A percentile compares a stretch with the other conserved stretches of the same genome.
Conservation (phyloP, 495 filamentous ascomycete genomes). For the Lindgomyces ingoldianus region DNA sequence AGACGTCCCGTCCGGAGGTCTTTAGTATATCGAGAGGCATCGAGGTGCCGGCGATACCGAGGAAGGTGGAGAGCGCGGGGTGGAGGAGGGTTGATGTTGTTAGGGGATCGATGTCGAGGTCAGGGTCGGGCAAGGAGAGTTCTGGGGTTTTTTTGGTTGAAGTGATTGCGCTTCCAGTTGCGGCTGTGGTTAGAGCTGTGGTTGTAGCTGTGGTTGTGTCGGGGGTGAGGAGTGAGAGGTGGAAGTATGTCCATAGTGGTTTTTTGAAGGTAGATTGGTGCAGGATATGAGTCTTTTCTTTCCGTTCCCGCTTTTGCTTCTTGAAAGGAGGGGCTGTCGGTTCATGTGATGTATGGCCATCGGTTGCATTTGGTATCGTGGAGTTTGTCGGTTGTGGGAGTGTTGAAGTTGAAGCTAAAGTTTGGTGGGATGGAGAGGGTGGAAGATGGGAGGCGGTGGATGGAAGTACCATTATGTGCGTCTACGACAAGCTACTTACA, state of each 20-base stretch:
- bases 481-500: no score
- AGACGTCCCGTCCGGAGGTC: constrained; percentile 57
- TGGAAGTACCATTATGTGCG: no score
- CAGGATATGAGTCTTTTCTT: constrained; percentile 32
- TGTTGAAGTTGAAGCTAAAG: background rate
- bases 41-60: constrained; percentile 73
- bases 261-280: constrained; percentile 39
- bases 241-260: constrained; percentile 41
- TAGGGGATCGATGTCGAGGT: constrained; percentile 72
- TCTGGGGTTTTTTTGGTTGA: no score
- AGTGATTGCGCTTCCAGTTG: background rate
- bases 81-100: constrained; percentile 73
- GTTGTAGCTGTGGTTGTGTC: constrained; percentile 24
- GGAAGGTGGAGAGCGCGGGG: constrained; percentile 73
- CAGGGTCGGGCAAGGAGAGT: no score
- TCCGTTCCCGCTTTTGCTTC: constrained; percentile 34
- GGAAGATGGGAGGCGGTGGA: background rate
- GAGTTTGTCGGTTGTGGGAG: background rate
- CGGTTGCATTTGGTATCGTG: background rate
- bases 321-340: no score
- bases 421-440: background rate
- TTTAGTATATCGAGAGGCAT: constrained; percentile 82
- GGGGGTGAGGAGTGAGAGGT: constrained; percentile 40
- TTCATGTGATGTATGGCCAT: background rate
- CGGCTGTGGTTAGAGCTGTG: constrained; percentile 28